These are phyloP conservation scores for Volvox carteri DNA, from an alignment of 163 green algal genomes.

Conservation along the genomic window DNA sequence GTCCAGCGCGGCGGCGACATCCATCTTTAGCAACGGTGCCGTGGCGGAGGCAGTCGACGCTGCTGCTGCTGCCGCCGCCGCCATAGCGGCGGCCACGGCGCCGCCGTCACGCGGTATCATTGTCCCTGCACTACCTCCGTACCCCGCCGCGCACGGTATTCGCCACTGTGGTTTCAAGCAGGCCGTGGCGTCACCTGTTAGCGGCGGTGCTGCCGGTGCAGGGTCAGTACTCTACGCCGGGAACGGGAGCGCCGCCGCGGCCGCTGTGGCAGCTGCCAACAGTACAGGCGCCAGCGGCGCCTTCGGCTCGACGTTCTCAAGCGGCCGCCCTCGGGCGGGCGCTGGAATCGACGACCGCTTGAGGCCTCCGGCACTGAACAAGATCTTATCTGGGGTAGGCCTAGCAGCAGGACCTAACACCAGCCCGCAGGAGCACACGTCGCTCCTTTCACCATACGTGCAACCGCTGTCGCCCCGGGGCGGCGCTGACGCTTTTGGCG, in stretches of 20 bases:
- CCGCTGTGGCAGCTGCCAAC: too few relatives aligned
- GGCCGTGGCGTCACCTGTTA: neutral
- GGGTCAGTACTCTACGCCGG: neutral
- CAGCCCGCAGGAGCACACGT: neutral
- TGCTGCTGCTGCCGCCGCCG: neutral
- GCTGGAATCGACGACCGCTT: neutral
- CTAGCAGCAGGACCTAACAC: neutral
- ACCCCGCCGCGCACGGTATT: neutral
- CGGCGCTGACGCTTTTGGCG: neutral
- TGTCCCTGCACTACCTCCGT: conserved; percentile 4
- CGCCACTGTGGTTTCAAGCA: conserved; percentile 45
- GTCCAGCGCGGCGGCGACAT: neutral
- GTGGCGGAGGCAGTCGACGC: neutral
- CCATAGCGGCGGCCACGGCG: neutral
- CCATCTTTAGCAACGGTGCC: neutral
- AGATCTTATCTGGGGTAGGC: neutral
- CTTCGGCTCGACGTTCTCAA: neutral
- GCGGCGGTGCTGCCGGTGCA: neutral
- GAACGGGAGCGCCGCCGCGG: neutral
- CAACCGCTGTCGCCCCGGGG: neutral
- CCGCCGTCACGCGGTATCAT: neutral
- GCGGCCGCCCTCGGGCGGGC: neutral
- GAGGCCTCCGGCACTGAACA: neutral
- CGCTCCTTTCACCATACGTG: neutral
- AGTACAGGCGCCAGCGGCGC: neutral